phyloP scores from a whole-genome alignment of 495 filamentous ascomycete species.

The Friedmanniomyces simplex region DNA sequence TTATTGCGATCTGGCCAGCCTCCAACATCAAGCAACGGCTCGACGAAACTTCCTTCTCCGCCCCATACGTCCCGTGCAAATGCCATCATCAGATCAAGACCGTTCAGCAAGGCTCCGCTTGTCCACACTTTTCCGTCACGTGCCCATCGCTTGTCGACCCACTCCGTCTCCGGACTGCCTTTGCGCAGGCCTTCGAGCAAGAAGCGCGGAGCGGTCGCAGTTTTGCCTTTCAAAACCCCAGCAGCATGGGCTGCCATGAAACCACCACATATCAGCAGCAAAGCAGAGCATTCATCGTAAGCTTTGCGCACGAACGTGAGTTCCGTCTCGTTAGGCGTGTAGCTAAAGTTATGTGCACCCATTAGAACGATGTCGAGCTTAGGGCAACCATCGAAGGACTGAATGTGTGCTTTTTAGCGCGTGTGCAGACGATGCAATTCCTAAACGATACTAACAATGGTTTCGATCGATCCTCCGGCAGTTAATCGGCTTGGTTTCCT shows the following conservation, averaged over 20 bases:
- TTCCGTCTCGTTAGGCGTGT: constrained; percentile 28
- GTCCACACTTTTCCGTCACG: constrained; percentile 53
- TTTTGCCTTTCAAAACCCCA: constrained; percentile 40
- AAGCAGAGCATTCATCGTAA: constrained; percentile 31
- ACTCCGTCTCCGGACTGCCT: constrained; percentile 37
- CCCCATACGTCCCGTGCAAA: constrained; percentile 19
- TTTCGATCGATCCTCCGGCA: neutral
- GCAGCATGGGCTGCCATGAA: constrained; percentile 39
- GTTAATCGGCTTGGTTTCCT: neutral
- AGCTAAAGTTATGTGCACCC: constrained; percentile 31
- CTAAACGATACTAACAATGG: neutral
- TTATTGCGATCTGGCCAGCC: neutral
- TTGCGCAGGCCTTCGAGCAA: constrained; percentile 37
- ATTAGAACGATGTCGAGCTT: constrained; percentile 28
- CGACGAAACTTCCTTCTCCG: neutral
- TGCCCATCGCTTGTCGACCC: constrained; percentile 41
- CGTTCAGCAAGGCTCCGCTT: constrained; percentile 28
- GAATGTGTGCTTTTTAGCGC: neutral
- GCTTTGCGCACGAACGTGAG: constrained; percentile 40
- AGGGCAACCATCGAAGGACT: constrained; percentile 6
- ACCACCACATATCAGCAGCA: constrained; percentile 48
- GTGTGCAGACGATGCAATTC: neutral
- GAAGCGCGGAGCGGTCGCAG: constrained; percentile 41
- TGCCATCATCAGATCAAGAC: constrained; percentile 27
- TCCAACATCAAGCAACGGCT: neutral